phyloP scores from a whole-genome alignment of 495 filamentous ascomycete genomes.

The Aspergillus kassunensis region DNA sequence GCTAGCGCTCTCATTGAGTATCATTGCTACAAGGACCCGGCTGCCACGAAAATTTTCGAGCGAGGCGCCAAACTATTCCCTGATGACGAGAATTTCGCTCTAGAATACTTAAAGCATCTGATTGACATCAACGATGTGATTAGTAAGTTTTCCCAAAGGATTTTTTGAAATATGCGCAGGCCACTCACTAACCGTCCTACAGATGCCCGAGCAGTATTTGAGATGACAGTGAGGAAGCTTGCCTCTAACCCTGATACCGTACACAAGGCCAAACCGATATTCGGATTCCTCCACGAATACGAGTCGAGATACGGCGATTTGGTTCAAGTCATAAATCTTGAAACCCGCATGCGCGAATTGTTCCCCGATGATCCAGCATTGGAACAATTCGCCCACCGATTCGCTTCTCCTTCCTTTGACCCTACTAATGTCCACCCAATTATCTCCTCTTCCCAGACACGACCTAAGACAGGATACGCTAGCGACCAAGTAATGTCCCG shows the following conservation, averaged over 20 bases:
- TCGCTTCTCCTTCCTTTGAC: conserved; percentile 61
- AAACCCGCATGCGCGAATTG: conserved; percentile 86
- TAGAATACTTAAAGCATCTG: conserved; percentile 93
- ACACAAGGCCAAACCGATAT: conserved; percentile 76
- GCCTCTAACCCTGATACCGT: conserved; percentile 66
- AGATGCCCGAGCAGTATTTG: conserved; percentile 94
- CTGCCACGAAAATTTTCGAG: conserved; percentile 92
- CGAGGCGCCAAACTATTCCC: conserved; percentile 88
- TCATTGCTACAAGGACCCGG: conserved; percentile 88
- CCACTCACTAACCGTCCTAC: conserved; percentile 24
- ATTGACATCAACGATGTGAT: conserved; percentile 86
- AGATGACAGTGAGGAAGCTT: conserved; percentile 79
- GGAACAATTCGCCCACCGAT: conserved; percentile 70
- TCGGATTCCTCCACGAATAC: conserved; percentile 86
- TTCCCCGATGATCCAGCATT: conserved; percentile 84
- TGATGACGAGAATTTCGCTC: conserved; percentile 82
- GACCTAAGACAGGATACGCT: conserved; percentile 48
- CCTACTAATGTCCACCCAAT: conserved; percentile 77
- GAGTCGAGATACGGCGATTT: conserved; percentile 93
- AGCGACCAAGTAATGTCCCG: conserved; percentile 34
- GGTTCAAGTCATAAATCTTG: conserved; percentile 79
- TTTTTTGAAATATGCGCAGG: too few relatives aligned
- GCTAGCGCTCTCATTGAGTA: conserved; percentile 89
- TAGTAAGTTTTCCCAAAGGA: conserved; percentile 56
- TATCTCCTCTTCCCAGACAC: conserved; percentile 74